phyloP scores from a whole-genome alignment of 1,284 basidiomycete species.

The Schizophyllum commune region DNA sequence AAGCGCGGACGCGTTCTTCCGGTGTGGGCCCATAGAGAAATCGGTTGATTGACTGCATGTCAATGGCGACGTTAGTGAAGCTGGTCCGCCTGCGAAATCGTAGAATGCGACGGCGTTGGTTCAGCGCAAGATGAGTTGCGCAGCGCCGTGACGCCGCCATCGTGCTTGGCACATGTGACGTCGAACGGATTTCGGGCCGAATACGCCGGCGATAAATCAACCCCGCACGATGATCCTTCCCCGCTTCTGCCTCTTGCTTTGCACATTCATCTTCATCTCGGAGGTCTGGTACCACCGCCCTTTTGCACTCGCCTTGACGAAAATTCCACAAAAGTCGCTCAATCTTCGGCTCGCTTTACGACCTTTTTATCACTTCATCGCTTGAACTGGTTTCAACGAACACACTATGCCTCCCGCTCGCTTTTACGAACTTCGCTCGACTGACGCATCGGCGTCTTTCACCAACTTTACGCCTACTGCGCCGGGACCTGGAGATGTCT shows the following conservation, averaged over 20 bases:
- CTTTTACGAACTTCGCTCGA: conserved; percentile 5
- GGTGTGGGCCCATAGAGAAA: conserved; percentile 93
- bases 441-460: conserved; percentile 11
- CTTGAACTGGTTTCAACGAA: background rate
- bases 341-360: too few relatives aligned
- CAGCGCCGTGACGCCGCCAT: too few relatives aligned
- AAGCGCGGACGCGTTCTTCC: conserved; percentile 83
- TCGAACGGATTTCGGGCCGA: background rate
- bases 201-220: background rate
- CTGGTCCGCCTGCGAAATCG: background rate
- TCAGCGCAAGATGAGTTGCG: too few relatives aligned
- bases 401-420: conserved; percentile 2
- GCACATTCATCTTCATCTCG: background rate
- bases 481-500: conserved; percentile 29
- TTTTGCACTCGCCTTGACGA: background rate
- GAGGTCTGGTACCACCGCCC: background rate
- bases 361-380: background rate
- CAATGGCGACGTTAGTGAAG: background rate
- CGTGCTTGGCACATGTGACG: background rate
- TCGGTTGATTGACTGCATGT: conserved; percentile 82
- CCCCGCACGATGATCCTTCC: background rate
- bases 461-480: conserved; percentile 25
- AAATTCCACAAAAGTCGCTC: too few relatives aligned
- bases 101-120: background rate
- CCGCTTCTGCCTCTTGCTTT: background rate